Evolutionary conservation across 208 protist species (phyloP).

Genomic region (Crithidia bombi): DNA sequence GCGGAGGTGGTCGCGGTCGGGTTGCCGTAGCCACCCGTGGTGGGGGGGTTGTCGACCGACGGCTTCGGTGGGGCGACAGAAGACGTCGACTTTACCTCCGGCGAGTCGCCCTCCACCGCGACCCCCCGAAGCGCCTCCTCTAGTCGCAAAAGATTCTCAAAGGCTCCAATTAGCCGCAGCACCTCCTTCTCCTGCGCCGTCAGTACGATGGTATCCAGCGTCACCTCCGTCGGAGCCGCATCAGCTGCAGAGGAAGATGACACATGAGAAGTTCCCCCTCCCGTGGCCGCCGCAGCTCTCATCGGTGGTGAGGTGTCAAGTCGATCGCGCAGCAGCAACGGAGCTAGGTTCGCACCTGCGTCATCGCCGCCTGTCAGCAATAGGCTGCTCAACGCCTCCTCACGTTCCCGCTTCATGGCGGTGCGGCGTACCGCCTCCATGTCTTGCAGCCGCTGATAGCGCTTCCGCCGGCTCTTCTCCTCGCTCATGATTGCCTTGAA

Average conservation of each 20-base stretch:
- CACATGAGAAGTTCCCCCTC: too few relatives aligned
- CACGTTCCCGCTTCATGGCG: conserved; percentile 88
- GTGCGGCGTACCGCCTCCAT: conserved; percentile 71
- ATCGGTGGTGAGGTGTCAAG: background rate
- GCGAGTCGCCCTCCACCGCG: conserved; percentile 19
- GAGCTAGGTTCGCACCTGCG: conserved; percentile 2
- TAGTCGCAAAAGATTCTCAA: conserved; percentile 82
- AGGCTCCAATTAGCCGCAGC: conserved; percentile 73
- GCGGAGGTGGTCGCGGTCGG: conserved; percentile 2
- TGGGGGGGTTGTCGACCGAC: conserved; percentile 14
- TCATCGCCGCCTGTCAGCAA: conserved; percentile 34
- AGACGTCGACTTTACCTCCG: background rate
- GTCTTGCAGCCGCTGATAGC: conserved; percentile 75
- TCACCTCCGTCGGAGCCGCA: background rate
- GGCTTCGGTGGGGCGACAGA: background rate
- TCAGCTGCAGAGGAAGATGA: background rate
- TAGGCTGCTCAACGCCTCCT: conserved; percentile 74
- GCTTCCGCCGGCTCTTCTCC: conserved; percentile 76
- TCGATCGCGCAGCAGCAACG: conserved; percentile 14
- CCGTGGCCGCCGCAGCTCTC: background rate
- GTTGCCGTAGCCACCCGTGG: conserved; percentile 1
- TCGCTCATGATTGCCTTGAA: conserved; percentile 86
- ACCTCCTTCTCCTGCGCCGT: conserved; percentile 44
- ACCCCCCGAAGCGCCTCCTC: conserved; percentile 38
- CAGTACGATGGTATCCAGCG: conserved; percentile 3